Conservation (phyloP, 1,284 basidiomycete genomes). For the Cryptococcus amylolentus region DNA sequence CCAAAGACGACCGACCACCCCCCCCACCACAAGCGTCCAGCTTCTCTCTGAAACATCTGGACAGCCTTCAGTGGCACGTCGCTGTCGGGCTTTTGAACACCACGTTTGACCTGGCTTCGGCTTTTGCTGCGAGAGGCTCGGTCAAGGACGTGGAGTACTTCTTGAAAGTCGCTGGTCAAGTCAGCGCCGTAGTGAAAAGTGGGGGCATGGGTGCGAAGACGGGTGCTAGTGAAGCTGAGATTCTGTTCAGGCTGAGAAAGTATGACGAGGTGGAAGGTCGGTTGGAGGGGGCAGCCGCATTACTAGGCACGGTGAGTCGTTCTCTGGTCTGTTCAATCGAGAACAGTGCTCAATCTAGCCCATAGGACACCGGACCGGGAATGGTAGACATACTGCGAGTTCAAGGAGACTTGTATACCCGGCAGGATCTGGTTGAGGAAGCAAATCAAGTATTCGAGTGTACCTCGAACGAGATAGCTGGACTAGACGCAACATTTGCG, state of each 20-base stretch:
- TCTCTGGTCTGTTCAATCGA: not conserved
- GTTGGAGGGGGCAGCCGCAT: constrained; percentile 55
- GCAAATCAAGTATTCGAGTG: constrained; percentile 51
- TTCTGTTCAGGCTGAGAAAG: constrained; percentile 62
- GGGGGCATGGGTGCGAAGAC: constrained; percentile 64
- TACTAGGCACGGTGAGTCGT: constrained; percentile 30
- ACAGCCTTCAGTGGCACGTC: constrained; percentile 69
- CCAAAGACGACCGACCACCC: constrained; percentile 36
- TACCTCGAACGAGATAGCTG: constrained; percentile 33
- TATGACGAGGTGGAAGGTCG: constrained; percentile 58
- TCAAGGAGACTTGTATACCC: constrained; percentile 52
- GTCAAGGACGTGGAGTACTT: constrained; percentile 79
- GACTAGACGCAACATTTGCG: constrained; percentile 35
- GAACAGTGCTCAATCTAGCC: not conserved
- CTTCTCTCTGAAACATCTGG: constrained; percentile 47
- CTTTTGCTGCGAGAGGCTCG: constrained; percentile 69
- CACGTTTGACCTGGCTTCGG: constrained; percentile 61
- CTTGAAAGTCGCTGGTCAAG: constrained; percentile 64
- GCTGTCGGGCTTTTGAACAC: constrained; percentile 53
- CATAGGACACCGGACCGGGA: constrained; percentile 51
- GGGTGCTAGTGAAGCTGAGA: constrained; percentile 62
- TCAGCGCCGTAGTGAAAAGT: constrained; percentile 65
- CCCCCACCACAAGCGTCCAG: constrained; percentile 9
- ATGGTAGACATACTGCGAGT: constrained; percentile 62
- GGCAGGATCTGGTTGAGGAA: constrained; percentile 56